A percentile compares a stretch with the other conserved stretches of the same genome.
Conservation (phyloP, 352 stramenopile genomes). For the Globisporangium canariense region DNA sequence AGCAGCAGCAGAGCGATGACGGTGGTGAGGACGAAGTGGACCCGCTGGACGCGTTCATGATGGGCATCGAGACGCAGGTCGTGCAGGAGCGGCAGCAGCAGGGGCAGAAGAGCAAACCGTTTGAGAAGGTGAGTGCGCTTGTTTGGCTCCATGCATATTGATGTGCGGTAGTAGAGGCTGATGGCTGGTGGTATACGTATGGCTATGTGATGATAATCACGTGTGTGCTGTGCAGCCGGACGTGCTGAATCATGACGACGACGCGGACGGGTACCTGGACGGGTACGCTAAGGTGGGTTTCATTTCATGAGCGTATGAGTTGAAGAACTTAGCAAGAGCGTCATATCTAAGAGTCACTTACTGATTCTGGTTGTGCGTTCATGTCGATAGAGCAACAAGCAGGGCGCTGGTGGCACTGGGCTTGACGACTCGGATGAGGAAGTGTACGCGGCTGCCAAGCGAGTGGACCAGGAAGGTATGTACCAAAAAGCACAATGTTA, state of each 20-base stretch:
- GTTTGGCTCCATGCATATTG: neutral
- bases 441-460: constrained; percentile 64
- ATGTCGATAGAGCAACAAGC: constrained; percentile 33
- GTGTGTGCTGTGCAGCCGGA: constrained; percentile 10
- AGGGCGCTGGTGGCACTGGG: constrained; percentile 14
- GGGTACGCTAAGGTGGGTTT: constrained; percentile 14
- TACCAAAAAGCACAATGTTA: neutral
- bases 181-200: neutral
- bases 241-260: constrained; percentile 21
- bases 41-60: constrained; percentile 84
- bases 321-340: neutral
- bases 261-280: constrained; percentile 27
- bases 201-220: neutral
- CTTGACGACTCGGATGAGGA: constrained; percentile 67
- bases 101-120: constrained; percentile 18
- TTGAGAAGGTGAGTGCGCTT: constrained; percentile 29
- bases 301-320: constrained; percentile 5
- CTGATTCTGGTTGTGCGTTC: neutral
- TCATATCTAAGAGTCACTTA: neutral
- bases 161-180: no score
- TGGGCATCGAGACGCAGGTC: constrained; percentile 77
- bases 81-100: constrained; percentile 27
- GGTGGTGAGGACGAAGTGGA: constrained; percentile 58
- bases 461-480: constrained; percentile 30
- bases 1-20: neutral